Evolutionary conservation across 306 rosid species (phyloP), one percentile per base, ranked within the genome.

Genomic region (Vigna trinervia): DNA sequence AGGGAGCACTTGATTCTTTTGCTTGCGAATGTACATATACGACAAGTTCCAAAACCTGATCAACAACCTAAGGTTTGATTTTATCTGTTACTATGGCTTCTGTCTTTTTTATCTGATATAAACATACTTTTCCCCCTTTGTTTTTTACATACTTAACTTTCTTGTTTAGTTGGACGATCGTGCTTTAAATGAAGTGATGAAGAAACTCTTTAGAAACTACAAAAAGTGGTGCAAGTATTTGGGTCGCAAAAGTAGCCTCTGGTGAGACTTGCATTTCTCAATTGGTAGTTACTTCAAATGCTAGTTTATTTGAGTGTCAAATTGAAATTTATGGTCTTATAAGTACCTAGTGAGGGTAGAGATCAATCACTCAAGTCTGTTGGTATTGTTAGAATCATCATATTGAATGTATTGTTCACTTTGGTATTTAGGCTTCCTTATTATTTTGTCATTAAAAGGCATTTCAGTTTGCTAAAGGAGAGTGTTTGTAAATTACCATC

Each of bases 241-340:
- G 86, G 95, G 84, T 61, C 98, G 98, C 82, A 95, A 92, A 92
- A 95, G 98, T 86, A 95, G 97, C 88, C 95, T 95, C 62, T 95
- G 98, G 97, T 94, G 82, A 92, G 98, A 45, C 58, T 76, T 66
- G 73, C 28, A 61, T 75, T 34, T 75, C n/a, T 71, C 32, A 71
- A 51, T 78, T 52, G 32, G 30, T 63, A 36, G 53, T 72, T 69
- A 68, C 64, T 43, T 68, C 71, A 61, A 52, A 68, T 38, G 20
- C 65, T 34, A 53, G 43, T 60, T 34, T 63, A 66, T 58, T 26
- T 6, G 48, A 65, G 62, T 43, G 57, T 53, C 39, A 52, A 41
- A 76, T 75, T 71, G 73, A 79, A 64, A 54, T 17, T 32, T 66
- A 56, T 9, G n/a, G 47, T 57, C 73, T 73, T 82, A 2, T 23